Percentiles rank a stretch among this genome's conserved stretches.
Evolutionary conservation across 352 stramenopile species (phyloP).

Genomic region (Thalassiosira gravida): DNA sequence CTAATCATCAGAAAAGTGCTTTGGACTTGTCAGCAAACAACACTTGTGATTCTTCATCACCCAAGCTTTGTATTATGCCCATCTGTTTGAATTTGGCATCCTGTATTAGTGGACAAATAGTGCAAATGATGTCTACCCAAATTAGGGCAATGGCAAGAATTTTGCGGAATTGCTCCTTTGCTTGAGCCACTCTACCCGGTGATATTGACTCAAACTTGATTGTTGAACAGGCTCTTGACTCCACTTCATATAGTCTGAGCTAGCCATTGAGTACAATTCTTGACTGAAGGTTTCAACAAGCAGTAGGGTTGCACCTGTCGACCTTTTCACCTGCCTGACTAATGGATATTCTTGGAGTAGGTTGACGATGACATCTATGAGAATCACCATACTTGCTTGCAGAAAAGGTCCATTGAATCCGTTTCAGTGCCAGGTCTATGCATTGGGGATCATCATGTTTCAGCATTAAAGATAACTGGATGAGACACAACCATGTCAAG

Average conservation of each 20-base stretch:
- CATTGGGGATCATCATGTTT: conserved; percentile 18
- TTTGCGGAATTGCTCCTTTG: neutral
- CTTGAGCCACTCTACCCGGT: neutral
- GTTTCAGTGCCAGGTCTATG: conserved; percentile 11
- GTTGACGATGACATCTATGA: conserved; percentile 14
- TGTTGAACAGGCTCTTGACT: neutral
- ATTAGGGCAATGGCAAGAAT: neutral
- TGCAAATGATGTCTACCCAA: neutral
- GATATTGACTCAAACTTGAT: neutral
- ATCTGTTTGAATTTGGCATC: neutral
- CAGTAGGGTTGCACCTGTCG: neutral
- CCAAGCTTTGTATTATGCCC: neutral
- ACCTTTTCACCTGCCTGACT: conserved; percentile 3
- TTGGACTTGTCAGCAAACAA: neutral
- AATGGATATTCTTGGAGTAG: conserved; percentile 19
- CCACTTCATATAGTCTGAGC: neutral
- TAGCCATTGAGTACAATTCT: neutral
- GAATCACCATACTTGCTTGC: conserved; percentile 17
- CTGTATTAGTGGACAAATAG: neutral
- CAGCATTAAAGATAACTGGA: conserved; percentile 4
- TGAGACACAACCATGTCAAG: conserved; percentile 15
- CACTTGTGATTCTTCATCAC: neutral
- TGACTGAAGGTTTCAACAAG: neutral
- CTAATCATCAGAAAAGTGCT: neutral
- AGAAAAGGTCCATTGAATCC: conserved; percentile 14